Conservation (phyloP, 805 yeast genomes). For the Kregervanrija fluxuum region DNA sequence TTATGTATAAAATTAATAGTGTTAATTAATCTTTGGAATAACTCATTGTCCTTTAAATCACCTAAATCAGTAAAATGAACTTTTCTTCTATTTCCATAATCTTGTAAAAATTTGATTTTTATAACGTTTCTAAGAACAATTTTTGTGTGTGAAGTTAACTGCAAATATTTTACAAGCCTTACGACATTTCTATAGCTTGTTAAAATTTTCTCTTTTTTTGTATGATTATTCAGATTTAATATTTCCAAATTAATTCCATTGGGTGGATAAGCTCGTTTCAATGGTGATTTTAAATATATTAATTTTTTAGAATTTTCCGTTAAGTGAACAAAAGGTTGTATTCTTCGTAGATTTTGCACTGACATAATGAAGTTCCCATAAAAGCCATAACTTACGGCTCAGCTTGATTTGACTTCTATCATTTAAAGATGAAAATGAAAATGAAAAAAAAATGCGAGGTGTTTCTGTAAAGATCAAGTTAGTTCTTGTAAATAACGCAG, state of each 20-base stretch:
- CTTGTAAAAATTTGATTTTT: constrained; percentile 17
- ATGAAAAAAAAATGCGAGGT: no score
- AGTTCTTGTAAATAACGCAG: no score
- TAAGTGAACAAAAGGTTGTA: constrained; percentile 1
- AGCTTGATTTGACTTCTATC: neutral
- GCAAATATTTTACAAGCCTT: constrained; percentile 10
- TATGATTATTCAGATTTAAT: constrained; percentile 7
- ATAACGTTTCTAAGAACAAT: constrained; percentile 7
- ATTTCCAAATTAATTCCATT: constrained; percentile 13
- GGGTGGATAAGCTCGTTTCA: constrained; percentile 16
- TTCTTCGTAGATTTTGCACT: neutral
- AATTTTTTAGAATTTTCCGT: constrained; percentile 2
- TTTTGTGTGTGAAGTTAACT: constrained; percentile 5
- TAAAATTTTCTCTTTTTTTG: constrained; percentile 2
- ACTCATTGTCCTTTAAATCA: constrained; percentile 7
- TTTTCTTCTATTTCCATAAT: constrained; percentile 14
- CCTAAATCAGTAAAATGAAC: neutral
- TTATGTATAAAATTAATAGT: constrained; percentile 22
- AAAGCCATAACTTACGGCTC: neutral
- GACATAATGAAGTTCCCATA: no score
- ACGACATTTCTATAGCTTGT: constrained; percentile 18
- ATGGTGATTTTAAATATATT: constrained; percentile 10
- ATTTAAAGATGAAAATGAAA: neutral
- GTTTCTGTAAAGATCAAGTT: no score
- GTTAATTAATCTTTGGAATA: constrained; percentile 14